phyloP scores from a whole-genome alignment of 148 eudicot species.

The Arctostaphylos glauca region DNA sequence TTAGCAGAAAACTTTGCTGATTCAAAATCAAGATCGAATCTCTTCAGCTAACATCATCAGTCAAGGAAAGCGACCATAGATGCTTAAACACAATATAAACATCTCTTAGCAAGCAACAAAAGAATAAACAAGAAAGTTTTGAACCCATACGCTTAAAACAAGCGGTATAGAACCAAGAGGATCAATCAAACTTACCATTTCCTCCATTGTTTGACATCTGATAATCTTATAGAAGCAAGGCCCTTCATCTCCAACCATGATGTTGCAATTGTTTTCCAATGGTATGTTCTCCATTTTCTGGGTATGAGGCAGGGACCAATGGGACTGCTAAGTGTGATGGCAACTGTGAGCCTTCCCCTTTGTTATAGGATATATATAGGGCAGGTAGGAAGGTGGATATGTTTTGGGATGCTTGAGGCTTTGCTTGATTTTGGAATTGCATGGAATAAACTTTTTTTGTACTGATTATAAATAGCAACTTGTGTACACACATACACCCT shows the following conservation, averaged over 20 bases:
- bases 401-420: background rate
- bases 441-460: background rate
- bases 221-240: conserved; percentile 23
- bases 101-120: background rate
- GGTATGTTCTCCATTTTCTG: background rate
- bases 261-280: background rate
- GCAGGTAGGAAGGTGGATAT: background rate
- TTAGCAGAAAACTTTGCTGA: background rate
- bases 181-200: conserved; percentile 1
- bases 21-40: background rate
- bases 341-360: background rate
- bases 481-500: background rate
- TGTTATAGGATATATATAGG: background rate
- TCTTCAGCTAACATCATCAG: background rate
- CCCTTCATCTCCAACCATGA: conserved; percentile 4
- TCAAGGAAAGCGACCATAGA: background rate
- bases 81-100: background rate
- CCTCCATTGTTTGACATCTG: background rate
- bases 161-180: background rate
- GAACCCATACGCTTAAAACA: background rate
- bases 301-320: background rate
- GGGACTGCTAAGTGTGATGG: background rate
- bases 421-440: background rate
- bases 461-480: background rate
- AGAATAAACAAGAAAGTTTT: background rate